Base-by-base conservation (phyloP, 2,329 filamentous ascomycete species). In the Trichoderma sp. region DNA sequence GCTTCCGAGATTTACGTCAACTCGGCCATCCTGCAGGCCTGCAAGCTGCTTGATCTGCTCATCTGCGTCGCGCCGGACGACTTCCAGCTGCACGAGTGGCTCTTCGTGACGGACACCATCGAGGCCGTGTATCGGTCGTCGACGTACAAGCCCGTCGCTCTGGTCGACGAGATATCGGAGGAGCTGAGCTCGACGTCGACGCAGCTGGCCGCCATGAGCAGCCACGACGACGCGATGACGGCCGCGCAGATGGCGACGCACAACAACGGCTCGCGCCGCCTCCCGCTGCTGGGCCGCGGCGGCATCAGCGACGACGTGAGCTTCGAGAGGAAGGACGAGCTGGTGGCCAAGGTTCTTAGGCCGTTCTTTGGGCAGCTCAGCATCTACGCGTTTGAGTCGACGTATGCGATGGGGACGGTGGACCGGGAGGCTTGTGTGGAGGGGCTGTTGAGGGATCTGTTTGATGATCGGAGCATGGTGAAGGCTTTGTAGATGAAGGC, bases 21-120 rank as follows among this genome's bases (percentile, higher is more conserved):
- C 69, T 80, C 87, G 2, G 88, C 90, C 2, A 81, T 97, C 17
- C 80, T 99, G 3, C 94, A 99, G 75, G 93, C 93, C 0, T 97
- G 93, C 79, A 99, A 98, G 74, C 83, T 99, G 3, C 84, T 99
- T 3, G 95, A 99, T 73, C 82, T 93, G 21, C 82, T 99, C n/a
- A 85, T 98, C 15, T 89, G 92, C 50, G 82, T 93, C 7, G 90
- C 91, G 5, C 94, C 93, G 0, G 95, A 99, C 70, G 95, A 99
- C 75, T 99, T 98, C 78, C 95, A 98, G 76, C 85, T 98, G n/a
- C 90, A 96, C 72, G 92, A 97, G 80, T 99, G 95, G 95, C 86
- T 98, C 4, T 99, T 97, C 76, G 89, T 99, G 63, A 96, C 93
- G 1, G 95, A 99, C 77, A 98, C 94, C 15, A 93, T 97, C 69